Evolutionary conservation across 208 protist species (phyloP).

Genomic region (Jaenimonas drosophilae): DNA sequence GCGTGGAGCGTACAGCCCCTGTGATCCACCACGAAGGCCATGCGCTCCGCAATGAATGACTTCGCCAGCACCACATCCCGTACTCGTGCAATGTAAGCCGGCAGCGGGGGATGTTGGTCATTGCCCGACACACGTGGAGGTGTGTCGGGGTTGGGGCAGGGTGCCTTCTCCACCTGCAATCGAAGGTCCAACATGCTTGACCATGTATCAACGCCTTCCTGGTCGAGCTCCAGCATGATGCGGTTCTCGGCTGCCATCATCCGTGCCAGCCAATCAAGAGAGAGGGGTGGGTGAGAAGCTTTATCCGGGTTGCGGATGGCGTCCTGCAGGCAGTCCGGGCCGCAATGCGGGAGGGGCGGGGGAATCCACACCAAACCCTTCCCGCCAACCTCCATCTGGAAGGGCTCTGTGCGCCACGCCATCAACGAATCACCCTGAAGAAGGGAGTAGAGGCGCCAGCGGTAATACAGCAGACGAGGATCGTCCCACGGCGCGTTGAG

Average conservation of each 20-base stretch:
- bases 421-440: slow-evolving; percentile 64
- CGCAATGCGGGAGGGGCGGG: slow-evolving; percentile 29
- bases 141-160: too few species aligned
- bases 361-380: slow-evolving; percentile 62
- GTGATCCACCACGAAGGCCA: slow-evolving; percentile 68
- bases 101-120: too few species aligned
- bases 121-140: too few species aligned
- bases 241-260: slow-evolving; percentile 25
- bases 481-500: slow-evolving; percentile 31
- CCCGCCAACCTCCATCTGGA: slow-evolving; percentile 49
- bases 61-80: slow-evolving; percentile 7
- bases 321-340: slow-evolving; percentile 26
- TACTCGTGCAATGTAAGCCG: slow-evolving; percentile 1
- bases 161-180: too few species aligned
- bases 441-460: slow-evolving; percentile 78
- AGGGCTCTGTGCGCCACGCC: slow-evolving; percentile 59
- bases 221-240: slow-evolving; percentile 24
- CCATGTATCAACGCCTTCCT: slow-evolving; percentile 5
- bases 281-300: slow-evolving; percentile 1
- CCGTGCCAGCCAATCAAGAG: slow-evolving; percentile 42
- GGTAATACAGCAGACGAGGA: slow-evolving; percentile 69
- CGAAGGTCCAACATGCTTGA: too few species aligned
- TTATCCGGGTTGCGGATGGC: neutral
- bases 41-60: slow-evolving; percentile 30
- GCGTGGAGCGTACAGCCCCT: slow-evolving; percentile 34